These are phyloP conservation scores for Ophiostoma angusticollis DNA, from an alignment of 2,329 filamentous ascomycete genomes.

Conservation along the genomic window DNA sequence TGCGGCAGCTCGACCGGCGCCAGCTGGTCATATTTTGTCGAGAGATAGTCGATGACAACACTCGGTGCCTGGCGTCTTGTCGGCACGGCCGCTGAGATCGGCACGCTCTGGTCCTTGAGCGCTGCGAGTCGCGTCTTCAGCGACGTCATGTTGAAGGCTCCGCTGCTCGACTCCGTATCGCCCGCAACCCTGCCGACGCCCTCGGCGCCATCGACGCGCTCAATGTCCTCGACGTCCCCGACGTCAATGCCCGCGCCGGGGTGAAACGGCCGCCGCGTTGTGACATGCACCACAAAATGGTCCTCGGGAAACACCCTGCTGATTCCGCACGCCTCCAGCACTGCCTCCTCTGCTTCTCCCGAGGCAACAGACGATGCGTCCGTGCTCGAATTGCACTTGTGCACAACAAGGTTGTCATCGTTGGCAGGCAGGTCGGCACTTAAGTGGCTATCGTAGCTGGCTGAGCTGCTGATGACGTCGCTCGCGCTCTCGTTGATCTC, in stretches of 20 bases:
- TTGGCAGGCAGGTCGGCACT: neutral
- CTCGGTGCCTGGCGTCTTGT: neutral
- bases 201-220: neutral
- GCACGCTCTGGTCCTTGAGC: slow-evolving; percentile 7
- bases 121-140: slow-evolving; percentile 30
- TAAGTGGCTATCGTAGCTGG: slow-evolving; percentile 1
- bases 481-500: slow-evolving; percentile 13
- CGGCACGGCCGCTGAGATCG: slow-evolving; percentile 5
- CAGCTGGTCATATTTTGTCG: slow-evolving; percentile 29
- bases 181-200: neutral
- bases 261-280: slow-evolving; percentile 29
- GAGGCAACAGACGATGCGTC: neutral
- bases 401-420: slow-evolving; percentile 18
- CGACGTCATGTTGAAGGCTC: slow-evolving; percentile 20
- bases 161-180: slow-evolving; percentile 8
- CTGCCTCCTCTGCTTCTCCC: slow-evolving; percentile 35
- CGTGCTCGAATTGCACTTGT: slow-evolving; percentile 16
- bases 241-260: no score
- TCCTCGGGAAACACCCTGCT: slow-evolving; percentile 50
- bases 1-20: slow-evolving; percentile 38
- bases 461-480: slow-evolving; percentile 6
- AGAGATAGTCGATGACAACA: slow-evolving; percentile 34
- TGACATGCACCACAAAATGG: slow-evolving; percentile 46
- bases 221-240: neutral
- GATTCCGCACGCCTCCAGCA: slow-evolving; percentile 44